Base-by-base conservation (phyloP, 2,329 filamentous ascomycete genomes). In the Paraphaeosphaeria minitans region DNA sequence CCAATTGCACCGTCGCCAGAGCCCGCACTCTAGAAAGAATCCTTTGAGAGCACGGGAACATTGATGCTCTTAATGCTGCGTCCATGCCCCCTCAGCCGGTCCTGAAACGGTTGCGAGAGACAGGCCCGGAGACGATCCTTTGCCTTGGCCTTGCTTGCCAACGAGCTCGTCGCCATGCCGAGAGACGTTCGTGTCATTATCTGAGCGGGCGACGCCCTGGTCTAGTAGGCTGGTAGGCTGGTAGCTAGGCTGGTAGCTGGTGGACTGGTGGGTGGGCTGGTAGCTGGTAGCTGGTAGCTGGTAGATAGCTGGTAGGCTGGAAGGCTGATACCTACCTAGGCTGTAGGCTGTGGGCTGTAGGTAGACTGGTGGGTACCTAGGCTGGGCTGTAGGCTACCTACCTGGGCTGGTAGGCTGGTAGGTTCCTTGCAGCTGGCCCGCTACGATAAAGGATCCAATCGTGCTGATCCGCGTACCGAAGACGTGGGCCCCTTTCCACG, bases 391-490 rank as follows among this genome's bases (percentile, higher is more conserved):
- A n/a, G n/a, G n/a, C n/a, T n/a, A n/a, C n/a, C n/a, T n/a, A n/a
- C n/a, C n/a, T n/a, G n/a, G n/a, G n/a, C n/a, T n/a, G n/a, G n/a
- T n/a, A n/a, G n/a, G n/a, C n/a, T n/a, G n/a, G n/a, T n/a, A n/a
- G n/a, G n/a, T 55, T 41, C 53, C 53, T 55, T 53, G 53, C 43
- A 47, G 53, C 39, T 48, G 39, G 47, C 53, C 45, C 50, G 50
- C 50, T 42, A 55, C 50, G 50, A 37, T 42, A 55, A 48, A 22
- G 14, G 46, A 49, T 35, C 54, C 35, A 52, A 51, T 56, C 47
- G 43, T 39, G 43, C 42, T 39, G 33, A 49, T 56, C 54, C 54
- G 31, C 47, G 54, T 35, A 56, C 54, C 54, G 24, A 31, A 52
- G 37, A 21, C 54, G 22, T 56, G 54, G 54, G 47, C 37, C 47